Evolutionary conservation across 1,284 basidiomycete genomes (phyloP), one percentile per base, ranked within the genome.

Genomic region (Malassezia obtusa): DNA sequence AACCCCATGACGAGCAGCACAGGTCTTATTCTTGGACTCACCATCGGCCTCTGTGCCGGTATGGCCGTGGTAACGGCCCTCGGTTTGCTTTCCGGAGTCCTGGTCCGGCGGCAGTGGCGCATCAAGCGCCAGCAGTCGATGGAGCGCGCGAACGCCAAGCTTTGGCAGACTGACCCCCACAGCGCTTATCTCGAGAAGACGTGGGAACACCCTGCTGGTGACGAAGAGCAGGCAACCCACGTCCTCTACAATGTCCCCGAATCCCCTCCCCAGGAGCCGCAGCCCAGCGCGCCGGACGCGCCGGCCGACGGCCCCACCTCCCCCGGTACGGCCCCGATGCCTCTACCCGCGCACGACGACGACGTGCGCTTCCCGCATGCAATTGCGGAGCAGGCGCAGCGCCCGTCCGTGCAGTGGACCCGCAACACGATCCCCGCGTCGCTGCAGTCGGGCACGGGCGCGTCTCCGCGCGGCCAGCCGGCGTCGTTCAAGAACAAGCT

Each of bases 31-130:
- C 21, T 56, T 21, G 53, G 41, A 22, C 48, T 56, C 5, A 19
- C 28, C 0, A 49, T 32, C 3, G 53, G 53, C 3, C 45, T 56
- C 2, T 40, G 47, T 17, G 48, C 35, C 30, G 53, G 52, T 22
- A 38, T 49, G 35, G 30, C 45, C 25, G 32, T 54, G 21, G 38
- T 54, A 22, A 26, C 32, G 22, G 33, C 31, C 8, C 35, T 54
- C 7, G 46, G 52, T 22, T 15, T 54, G 8, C 5, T 47, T 10
- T 12, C 36, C 28, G 52, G 47, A 32, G 35, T 45, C n/a, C 21
- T 55, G 4, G 24, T 45, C 9, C 52, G 52, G n/a, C 52, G 52
- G 8, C 32, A 40, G 11, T 55, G 47, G 52, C 25, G 28, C 25
- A 15, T 17, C 4, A 37, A 55, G 36, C 52, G 47, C 12, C 38